Evolutionary conservation across 2,329 filamentous ascomycete species (phyloP), one percentile per base, ranked within the genome.

Genomic region (Lachnellula suecica): DNA sequence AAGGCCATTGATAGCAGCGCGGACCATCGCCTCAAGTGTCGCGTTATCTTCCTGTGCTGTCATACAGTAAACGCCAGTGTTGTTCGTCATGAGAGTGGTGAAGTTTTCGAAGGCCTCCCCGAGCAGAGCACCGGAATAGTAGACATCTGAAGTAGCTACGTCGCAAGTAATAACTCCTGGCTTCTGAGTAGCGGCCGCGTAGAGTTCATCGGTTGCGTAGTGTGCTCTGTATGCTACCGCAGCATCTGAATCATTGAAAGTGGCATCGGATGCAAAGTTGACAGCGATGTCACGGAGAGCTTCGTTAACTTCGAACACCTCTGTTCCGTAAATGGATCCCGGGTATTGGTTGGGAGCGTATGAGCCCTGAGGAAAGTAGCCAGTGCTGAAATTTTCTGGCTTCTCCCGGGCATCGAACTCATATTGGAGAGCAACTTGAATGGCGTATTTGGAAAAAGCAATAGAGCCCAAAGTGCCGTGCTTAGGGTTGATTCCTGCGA

Each of bases 361-460:
- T 20, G 77, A 74, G 15, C 85, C 87, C 62, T 82, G 84, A 1
- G 85, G 79, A 25, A 91, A 75, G 66, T 91, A 91, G 4, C 87
- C 86, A 0, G 85, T 87, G 1, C 77, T 72, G 70, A 79, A 89
- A 66, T 84, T 84, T 2, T 65, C 64, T 0, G 86, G 84, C 29
- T 89, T 79, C 55, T 89, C 86, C 29, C 87, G 79, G 1, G 80
- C 72, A 60, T 91, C 87, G 55, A 91, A 81, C 68, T 91, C 88
- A 59, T 90, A 88, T 67, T 91, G 87, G 48, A 91, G 73, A 0
- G 84, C 87, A 2, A 90, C 86, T 65, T 91, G 88, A 4, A 91
- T 78, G 0, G 86, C 81, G 63, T 84, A 92, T 20, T 81, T 79
- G 34, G 84, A 79, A 49, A 92, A 81, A 1, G 85, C 84, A 0